phyloP scores from a whole-genome alignment of 1,284 basidiomycete genomes.

The Ganoderma leucocontextum region DNA sequence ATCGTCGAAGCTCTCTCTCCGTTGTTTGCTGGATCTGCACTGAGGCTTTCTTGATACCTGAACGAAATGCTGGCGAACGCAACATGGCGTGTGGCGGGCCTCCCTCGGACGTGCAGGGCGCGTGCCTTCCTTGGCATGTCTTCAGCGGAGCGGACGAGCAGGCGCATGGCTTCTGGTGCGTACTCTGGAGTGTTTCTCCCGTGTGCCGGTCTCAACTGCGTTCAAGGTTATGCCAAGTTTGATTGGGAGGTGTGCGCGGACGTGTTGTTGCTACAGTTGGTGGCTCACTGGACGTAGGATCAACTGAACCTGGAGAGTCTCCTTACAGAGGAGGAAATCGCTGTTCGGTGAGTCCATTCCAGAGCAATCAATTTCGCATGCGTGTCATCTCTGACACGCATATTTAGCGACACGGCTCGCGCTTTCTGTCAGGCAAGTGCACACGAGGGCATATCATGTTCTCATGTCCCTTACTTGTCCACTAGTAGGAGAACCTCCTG shows the following conservation, averaged over 20 bases:
- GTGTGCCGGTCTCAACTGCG: background rate
- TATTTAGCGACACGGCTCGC: constrained; percentile 79
- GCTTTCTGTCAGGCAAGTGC: constrained; percentile 81
- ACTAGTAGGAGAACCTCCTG: constrained; percentile 74
- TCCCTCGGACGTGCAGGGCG: background rate
- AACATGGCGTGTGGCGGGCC: background rate
- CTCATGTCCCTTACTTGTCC: constrained; percentile 6
- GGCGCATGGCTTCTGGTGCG: constrained; percentile 30
- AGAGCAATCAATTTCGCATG: constrained; percentile 12
- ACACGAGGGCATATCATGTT: background rate
- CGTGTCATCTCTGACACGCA: background rate
- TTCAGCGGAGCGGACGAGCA: constrained; percentile 2
- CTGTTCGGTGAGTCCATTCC: constrained; percentile 72
- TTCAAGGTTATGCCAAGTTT: constrained; percentile 61
- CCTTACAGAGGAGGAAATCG: constrained; percentile 90
- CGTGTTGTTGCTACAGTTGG: background rate
- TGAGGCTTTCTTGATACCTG: background rate
- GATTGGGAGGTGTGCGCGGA: constrained; percentile 69
- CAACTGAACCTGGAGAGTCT: constrained; percentile 80
- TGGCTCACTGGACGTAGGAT: constrained; percentile 58
- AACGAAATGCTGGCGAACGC: constrained; percentile 10
- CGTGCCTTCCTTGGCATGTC: background rate
- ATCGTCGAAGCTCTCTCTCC: background rate
- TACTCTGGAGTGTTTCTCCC: background rate
- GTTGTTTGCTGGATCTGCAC: background rate